Evolutionary conservation across 2,329 filamentous ascomycete genomes (phyloP).

Genomic region (Colletotrichum falcatum): DNA sequence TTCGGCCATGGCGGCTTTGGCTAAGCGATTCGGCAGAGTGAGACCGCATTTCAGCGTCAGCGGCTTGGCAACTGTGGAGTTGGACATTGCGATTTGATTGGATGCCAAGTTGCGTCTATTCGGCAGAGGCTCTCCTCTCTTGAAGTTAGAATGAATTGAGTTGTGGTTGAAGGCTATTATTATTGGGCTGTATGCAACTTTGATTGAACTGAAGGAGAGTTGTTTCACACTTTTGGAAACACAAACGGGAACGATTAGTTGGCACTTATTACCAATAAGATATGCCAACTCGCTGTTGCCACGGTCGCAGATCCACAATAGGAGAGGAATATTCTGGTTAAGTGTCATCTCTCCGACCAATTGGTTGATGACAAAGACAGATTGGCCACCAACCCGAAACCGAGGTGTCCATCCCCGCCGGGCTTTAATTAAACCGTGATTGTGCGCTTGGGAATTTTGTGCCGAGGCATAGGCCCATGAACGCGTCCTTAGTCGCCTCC

Average conservation of each 20-base stretch:
- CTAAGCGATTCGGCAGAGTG: constrained; percentile 66
- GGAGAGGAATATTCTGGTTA: not conserved
- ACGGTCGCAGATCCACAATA: constrained; percentile 19
- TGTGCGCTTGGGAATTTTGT: not conserved
- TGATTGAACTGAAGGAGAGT: not conserved
- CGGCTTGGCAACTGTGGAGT: constrained; percentile 44
- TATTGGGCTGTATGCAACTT: not conserved
- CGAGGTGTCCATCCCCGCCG: not conserved
- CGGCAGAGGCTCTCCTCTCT: not conserved
- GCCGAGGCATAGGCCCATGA: constrained; percentile 17
- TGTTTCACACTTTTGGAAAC: not conserved
- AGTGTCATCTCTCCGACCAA: not conserved
- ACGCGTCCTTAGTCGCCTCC: not conserved
- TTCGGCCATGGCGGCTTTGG: constrained; percentile 64
- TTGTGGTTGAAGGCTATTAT: not conserved
- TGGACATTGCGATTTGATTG: constrained; percentile 13
- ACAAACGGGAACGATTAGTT: not conserved
- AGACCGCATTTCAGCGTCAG: constrained; percentile 67
- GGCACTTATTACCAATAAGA: not conserved
- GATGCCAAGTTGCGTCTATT: not conserved
- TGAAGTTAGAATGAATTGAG: not conserved
- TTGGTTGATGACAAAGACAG: constrained; percentile 19
- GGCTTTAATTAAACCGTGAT: constrained; percentile 12
- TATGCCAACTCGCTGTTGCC: not conserved
- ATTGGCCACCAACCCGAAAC: not conserved